These are phyloP conservation scores for Xerocomus spinulosus DNA, from an alignment of 768 basidiomycete genomes.

Conservation along the genomic window DNA sequence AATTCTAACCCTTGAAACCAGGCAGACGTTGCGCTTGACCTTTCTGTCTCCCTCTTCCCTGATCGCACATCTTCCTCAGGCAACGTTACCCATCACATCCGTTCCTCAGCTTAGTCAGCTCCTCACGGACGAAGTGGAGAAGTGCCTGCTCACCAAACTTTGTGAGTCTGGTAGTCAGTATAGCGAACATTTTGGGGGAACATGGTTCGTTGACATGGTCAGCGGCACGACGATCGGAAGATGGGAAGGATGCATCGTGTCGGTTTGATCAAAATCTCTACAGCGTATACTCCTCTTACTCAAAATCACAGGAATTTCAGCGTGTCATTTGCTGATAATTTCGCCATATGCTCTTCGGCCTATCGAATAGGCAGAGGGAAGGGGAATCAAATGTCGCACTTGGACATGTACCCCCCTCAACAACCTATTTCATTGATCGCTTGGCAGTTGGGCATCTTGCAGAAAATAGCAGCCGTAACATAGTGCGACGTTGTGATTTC, in stretches of 20 bases:
- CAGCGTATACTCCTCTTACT: constrained; percentile 6
- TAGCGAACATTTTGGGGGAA: constrained; percentile 47
- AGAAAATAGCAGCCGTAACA: constrained; percentile 30
- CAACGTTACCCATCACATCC: constrained; percentile 67
- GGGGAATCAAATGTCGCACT: constrained; percentile 36
- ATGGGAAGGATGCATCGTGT: constrained; percentile 80
- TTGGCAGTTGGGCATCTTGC: constrained; percentile 54
- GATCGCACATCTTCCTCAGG: constrained; percentile 76
- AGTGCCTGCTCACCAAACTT: constrained; percentile 62
- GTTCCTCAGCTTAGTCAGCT: constrained; percentile 73
- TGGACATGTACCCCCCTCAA: constrained; percentile 39
- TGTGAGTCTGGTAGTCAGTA: constrained; percentile 60
- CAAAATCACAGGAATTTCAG: constrained; percentile 54
- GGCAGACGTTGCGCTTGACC: constrained; percentile 72
- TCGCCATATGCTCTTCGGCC: constrained; percentile 53
- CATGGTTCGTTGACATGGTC: constrained; percentile 76
- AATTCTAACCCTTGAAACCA: constrained; percentile 23
- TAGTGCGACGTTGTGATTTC: constrained; percentile 10
- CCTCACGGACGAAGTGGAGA: constrained; percentile 72
- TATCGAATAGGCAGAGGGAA: constrained; percentile 45
- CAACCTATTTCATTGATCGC: constrained; percentile 38
- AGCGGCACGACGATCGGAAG: constrained; percentile 61
- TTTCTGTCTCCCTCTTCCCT: constrained; percentile 71
- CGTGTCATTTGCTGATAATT: constrained; percentile 48
- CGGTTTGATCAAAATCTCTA: constrained; percentile 28